phyloP scores from a whole-genome alignment of 2,329 filamentous ascomycete species.

The Fusarium brachygibbosum region DNA sequence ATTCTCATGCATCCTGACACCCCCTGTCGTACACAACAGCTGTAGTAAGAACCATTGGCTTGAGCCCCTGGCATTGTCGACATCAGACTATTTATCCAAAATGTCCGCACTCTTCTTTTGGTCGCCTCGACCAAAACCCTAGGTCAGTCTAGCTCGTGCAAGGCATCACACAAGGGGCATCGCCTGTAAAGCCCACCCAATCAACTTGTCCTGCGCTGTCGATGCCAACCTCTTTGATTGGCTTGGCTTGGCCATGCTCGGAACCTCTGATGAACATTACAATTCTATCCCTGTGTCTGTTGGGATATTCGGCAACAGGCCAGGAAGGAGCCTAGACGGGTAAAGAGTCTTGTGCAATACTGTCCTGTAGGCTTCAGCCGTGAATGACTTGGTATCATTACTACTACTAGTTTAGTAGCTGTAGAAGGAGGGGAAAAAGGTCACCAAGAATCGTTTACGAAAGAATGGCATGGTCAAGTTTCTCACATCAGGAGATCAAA shows the following conservation, averaged over 20 bases:
- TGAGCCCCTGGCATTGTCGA: constrained; percentile 42
- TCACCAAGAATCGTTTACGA: background rate
- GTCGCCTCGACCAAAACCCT: constrained; percentile 8
- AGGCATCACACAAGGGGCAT: constrained; percentile 24
- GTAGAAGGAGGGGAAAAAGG: background rate
- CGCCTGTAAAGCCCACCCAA: constrained; percentile 27
- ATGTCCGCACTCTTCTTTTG: background rate
- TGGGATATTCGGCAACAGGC: constrained; percentile 18
- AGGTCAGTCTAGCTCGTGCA: constrained; percentile 32
- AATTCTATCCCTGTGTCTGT: constrained; percentile 27
- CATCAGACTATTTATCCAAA: constrained; percentile 24
- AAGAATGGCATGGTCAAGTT: background rate
- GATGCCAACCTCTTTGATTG: constrained; percentile 30
- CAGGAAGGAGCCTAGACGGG: constrained; percentile 29
- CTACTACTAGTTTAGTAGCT: background rate
- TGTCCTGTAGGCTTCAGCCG: constrained; percentile 14
- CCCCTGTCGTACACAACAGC: constrained; percentile 9
- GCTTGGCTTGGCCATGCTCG: constrained; percentile 30
- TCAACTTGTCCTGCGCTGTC: constrained; percentile 9
- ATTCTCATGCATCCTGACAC: constrained; percentile 21
- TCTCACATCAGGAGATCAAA: background rate
- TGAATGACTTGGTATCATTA: background rate
- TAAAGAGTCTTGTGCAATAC: constrained; percentile 30
- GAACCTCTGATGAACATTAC: constrained; percentile 20
- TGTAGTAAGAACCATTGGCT: constrained; percentile 44